Evolutionary conservation across 1,284 basidiomycete species (phyloP).

Genomic region (Taiwanofungus camphoratus): DNA sequence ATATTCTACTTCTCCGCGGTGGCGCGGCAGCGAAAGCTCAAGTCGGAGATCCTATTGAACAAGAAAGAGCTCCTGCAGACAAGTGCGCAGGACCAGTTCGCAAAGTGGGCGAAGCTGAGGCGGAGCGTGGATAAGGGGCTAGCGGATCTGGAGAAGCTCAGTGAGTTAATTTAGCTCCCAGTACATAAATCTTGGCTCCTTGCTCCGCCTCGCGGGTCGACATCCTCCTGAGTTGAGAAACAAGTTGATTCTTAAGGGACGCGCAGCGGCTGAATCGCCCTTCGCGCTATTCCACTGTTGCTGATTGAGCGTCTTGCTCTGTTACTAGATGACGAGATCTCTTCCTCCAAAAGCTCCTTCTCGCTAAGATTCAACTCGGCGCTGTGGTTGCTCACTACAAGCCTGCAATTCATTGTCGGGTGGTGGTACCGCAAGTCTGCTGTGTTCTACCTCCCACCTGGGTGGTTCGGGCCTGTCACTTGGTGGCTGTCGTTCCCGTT

Average conservation of each 20-base stretch:
- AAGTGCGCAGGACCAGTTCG: conserved; percentile 95
- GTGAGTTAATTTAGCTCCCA: conserved; percentile 43
- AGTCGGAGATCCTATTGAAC: conserved; percentile 69
- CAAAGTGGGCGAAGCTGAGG: conserved; percentile 95
- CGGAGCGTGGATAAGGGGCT: conserved; percentile 90
- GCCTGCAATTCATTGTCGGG: conserved; percentile 74
- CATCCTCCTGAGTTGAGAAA: too few relatives aligned
- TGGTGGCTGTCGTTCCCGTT: conserved; percentile 85
- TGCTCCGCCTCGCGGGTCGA: background rate
- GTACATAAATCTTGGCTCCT: background rate
- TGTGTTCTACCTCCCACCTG: conserved; percentile 87
- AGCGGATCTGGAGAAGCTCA: conserved; percentile 90
- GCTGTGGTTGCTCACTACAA: conserved; percentile 81
- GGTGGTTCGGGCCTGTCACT: conserved; percentile 80
- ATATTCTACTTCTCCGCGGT: conserved; percentile 55
- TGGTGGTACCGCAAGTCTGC: conserved; percentile 86
- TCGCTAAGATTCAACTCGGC: conserved; percentile 66
- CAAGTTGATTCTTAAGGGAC: too few relatives aligned
- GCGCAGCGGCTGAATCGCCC: too few relatives aligned
- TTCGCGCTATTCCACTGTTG: too few relatives aligned
- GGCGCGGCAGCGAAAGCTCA: conserved; percentile 60
- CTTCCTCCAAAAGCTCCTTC: conserved; percentile 63
- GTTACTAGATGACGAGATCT: conserved; percentile 60
- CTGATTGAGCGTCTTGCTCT: background rate
- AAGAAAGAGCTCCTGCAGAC: conserved; percentile 88